Evolutionary conservation across 2,329 filamentous ascomycete species (phyloP).

Genomic region (Hypoxylon sp.): DNA sequence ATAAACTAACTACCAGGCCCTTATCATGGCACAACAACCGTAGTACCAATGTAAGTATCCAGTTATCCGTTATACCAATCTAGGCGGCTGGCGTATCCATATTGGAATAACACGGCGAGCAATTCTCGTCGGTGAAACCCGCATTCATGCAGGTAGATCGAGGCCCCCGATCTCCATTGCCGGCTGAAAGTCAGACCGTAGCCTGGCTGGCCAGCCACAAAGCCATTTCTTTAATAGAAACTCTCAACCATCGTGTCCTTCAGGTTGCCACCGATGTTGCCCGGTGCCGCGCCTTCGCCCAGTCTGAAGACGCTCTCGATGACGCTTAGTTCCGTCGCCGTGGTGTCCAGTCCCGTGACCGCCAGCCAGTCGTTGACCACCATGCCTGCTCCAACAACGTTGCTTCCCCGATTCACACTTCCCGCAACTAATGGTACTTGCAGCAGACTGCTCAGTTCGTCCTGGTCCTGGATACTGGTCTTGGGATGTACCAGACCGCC

Average conservation of each 20-base stretch:
- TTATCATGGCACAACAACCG: slow-evolving; percentile 27
- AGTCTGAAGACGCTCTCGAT: slow-evolving; percentile 96
- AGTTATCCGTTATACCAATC: slow-evolving; percentile 33
- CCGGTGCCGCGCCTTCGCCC: slow-evolving; percentile 85
- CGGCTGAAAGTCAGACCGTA: slow-evolving; percentile 8
- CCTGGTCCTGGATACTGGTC: slow-evolving; percentile 97
- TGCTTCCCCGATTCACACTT: slow-evolving; percentile 90
- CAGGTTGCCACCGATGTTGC: slow-evolving; percentile 84
- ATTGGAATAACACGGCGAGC: slow-evolving; percentile 17
- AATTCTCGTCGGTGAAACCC: slow-evolving; percentile 14
- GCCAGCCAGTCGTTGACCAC: slow-evolving; percentile 98
- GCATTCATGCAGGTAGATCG: slow-evolving; percentile 7
- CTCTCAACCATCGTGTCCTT: slow-evolving; percentile 99
- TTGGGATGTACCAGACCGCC: slow-evolving; percentile 98
- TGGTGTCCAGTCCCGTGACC: slow-evolving; percentile 93
- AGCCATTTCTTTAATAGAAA: slow-evolving; percentile 79
- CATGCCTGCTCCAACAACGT: slow-evolving; percentile 97
- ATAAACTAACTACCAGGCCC: slow-evolving; percentile 34
- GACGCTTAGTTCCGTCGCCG: slow-evolving; percentile 96
- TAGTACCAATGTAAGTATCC: slow-evolving; percentile 9
- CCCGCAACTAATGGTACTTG: slow-evolving; percentile 97
- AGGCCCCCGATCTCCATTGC: slow-evolving; percentile 7
- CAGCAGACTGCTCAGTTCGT: slow-evolving; percentile 92
- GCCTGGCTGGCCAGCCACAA: slow-evolving; percentile 10
- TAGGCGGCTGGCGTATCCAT: slow-evolving; percentile 22